Percentiles rank a stretch among this genome's conserved stretches.
Conservation (phyloP, 73 alveolate species). For the Blepharisma stoltei region DNA sequence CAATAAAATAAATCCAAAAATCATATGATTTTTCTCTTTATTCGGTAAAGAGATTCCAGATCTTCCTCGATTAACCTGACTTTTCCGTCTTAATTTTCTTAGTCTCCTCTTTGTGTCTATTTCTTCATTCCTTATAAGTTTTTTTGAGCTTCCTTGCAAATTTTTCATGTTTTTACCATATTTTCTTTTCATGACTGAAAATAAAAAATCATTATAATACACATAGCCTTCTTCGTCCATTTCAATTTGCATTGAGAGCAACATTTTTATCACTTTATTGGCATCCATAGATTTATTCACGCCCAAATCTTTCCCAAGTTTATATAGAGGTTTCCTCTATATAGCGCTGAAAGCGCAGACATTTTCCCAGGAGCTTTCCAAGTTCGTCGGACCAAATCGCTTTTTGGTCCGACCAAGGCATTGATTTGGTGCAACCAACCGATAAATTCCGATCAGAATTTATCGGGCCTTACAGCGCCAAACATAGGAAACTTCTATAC, state of each 20-base stretch:
- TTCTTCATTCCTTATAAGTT: neutral
- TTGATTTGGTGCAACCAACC: too few relatives aligned
- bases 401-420: too few relatives aligned
- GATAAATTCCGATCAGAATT: too few relatives aligned
- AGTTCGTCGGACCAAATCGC: too few relatives aligned
- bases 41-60: neutral
- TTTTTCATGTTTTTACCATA: neutral
- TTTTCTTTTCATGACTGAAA: constrained; percentile 35
- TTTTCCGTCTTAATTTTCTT: neutral
- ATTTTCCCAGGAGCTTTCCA: too few relatives aligned
- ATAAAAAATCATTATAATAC: constrained; percentile 41
- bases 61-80: neutral
- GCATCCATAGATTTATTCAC: neutral
- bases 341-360: too few relatives aligned
- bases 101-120: neutral
- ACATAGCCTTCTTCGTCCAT: constrained; percentile 31
- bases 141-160: neutral
- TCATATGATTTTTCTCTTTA: neutral
- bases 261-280: neutral
- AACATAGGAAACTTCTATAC: too few relatives aligned
- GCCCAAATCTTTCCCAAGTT: constrained; percentile 38
- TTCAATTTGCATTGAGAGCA: constrained; percentile 21
- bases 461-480: too few relatives aligned
- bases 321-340: too few relatives aligned
- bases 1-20: constrained; percentile 7